phyloP scores from a whole-genome alignment of 2,329 filamentous ascomycete genomes.

The Sphaerulina musiva region DNA sequence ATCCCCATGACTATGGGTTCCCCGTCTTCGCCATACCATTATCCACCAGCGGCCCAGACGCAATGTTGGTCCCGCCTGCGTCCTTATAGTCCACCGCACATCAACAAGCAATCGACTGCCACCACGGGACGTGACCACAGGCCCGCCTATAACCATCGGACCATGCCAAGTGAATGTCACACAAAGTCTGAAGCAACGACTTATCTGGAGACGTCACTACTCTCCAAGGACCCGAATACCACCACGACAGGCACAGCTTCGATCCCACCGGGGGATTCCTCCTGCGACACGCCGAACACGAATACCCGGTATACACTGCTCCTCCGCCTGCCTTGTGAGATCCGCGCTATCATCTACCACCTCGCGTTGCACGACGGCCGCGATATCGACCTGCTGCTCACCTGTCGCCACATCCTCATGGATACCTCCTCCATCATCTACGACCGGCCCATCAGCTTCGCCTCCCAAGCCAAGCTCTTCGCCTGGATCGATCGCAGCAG shows the following conservation, averaged over 20 bases:
- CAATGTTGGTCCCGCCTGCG: not conserved
- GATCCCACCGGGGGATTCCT: not conserved
- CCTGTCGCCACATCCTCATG: constrained; percentile 22
- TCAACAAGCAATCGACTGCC: not conserved
- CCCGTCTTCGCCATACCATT: not conserved
- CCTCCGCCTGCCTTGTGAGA: constrained; percentile 18
- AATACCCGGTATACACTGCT: constrained; percentile 1
- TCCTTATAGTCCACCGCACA: not conserved
- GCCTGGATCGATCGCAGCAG: constrained; percentile 24
- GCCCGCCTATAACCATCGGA: not conserved
- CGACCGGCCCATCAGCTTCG: constrained; percentile 22
- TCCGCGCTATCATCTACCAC: constrained; percentile 13
- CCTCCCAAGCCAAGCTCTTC: constrained; percentile 26
- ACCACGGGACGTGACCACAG: not conserved
- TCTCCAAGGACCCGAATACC: not conserved
- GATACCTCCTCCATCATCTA: constrained; percentile 22
- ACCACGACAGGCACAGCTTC: not conserved
- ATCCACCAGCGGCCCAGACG: not conserved
- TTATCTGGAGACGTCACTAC: not conserved
- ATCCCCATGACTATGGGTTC: constrained; percentile 10
- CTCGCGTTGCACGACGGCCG: not conserved
- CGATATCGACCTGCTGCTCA: constrained; percentile 14
- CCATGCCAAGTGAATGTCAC: not conserved
- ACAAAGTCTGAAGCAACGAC: not conserved
- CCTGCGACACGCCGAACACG: not conserved